Conservation (phyloP, 2,329 filamentous ascomycete genomes). For the Lasiodiplodia hormozganensis region DNA sequence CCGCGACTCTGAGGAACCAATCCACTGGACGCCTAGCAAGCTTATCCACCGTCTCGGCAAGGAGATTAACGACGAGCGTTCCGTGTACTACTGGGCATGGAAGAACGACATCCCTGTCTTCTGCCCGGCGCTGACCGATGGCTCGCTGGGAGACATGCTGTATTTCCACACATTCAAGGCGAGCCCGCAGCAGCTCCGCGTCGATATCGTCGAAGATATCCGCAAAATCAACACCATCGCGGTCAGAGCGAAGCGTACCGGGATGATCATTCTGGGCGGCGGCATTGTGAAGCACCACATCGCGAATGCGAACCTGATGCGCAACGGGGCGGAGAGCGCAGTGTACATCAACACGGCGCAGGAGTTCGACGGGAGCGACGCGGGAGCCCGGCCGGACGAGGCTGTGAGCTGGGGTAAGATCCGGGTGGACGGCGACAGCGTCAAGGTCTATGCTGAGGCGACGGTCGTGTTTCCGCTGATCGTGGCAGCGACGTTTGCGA, state of each 20-base stretch:
- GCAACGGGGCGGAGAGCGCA: slow-evolving; percentile 94
- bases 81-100: slow-evolving; percentile 96
- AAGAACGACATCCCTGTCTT: slow-evolving; percentile 98
- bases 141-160: slow-evolving; percentile 95
- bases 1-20: slow-evolving; percentile 68
- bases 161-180: slow-evolving; percentile 98
- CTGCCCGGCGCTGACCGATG: slow-evolving; percentile 94
- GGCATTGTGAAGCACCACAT: slow-evolving; percentile 99
- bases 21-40: slow-evolving; percentile 93
- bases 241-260: slow-evolving; percentile 83
- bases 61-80: slow-evolving; percentile 91
- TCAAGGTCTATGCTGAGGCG: slow-evolving; percentile 80
- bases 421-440: slow-evolving; percentile 82
- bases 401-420: slow-evolving; percentile 99
- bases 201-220: slow-evolving; percentile 95
- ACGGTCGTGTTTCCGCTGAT: slow-evolving; percentile 72
- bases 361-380: slow-evolving; percentile 97
- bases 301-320: slow-evolving; percentile 95
- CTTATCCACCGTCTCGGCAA: slow-evolving; percentile 88
- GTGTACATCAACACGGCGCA: slow-evolving; percentile 98
- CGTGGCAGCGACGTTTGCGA: slow-evolving; percentile 71
- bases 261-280: slow-evolving; percentile 95
- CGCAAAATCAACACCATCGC: slow-evolving; percentile 91
- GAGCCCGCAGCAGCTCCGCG: slow-evolving; percentile 78
- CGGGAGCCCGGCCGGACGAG: slow-evolving; percentile 92